Evolutionary conservation across 1,284 basidiomycete genomes (phyloP), one percentile per base, ranked within the genome.

Genomic region (Marasmius fiardii): DNA sequence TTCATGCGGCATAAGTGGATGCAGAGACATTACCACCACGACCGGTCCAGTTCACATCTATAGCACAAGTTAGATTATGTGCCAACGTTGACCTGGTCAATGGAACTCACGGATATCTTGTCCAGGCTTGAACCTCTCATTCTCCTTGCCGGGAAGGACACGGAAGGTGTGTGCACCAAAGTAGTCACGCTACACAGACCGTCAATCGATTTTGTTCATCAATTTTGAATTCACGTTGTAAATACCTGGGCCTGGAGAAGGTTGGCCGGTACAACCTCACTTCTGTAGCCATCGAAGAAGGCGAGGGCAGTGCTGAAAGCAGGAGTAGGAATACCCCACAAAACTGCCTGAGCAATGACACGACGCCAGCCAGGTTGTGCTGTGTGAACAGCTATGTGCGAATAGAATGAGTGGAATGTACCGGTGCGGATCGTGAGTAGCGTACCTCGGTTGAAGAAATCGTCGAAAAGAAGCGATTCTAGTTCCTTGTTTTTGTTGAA

Each of bases 291-390:
- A 74, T 99, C 97, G 72, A 97, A 98, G 90, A 99, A 99, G 61
- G 96, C 93, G 52, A 99, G 83, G 52, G 96, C 95, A 55, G 95
- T 96, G 78, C 92, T 94, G 81, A 94, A 93, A 33, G 94, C 95
- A 37, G 96, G 95, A 50, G 93, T 91, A 61, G 96, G 93, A 71
- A 98, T 95, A 72, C 97, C 96, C 93, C 95, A 98, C 60, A 98
- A 91, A 60, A 93, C 88, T 60, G 93, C 92, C 78, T 99, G 96
- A 53, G 97, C 96, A 65, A 95, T 84, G 62, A 99, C 90, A 65
- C 97, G 94, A 71, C 97, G 87, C 97, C 97, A 99, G 63, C 97
- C 97, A 61, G 93, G 90, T 76, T 99, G 95, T 48, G 96, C 96
- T 66, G 85, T 90, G 79, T 95, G 92, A 63, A 96, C 86, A 65